phyloP scores from a whole-genome alignment of 805 yeast genomes.

The Candida ficus region DNA sequence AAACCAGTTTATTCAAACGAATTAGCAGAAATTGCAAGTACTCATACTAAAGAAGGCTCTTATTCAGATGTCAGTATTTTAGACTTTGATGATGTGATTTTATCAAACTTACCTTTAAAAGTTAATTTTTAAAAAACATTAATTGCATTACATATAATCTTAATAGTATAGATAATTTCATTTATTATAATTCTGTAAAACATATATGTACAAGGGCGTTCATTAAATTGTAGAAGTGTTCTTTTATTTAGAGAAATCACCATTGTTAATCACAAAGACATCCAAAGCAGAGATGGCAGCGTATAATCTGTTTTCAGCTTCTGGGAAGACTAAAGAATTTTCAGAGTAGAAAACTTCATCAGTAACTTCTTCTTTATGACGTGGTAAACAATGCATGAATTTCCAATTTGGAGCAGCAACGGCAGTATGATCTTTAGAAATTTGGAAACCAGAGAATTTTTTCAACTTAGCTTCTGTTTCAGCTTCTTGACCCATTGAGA shows the following conservation, averaged over 20 bases:
- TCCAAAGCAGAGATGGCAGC: conserved; percentile 95
- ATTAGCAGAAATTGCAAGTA: conserved; percentile 23
- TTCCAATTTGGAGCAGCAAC: conserved; percentile 69
- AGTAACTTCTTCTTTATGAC: conserved; percentile 90
- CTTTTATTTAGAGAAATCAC: conserved; percentile 37
- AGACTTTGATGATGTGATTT: conserved; percentile 5
- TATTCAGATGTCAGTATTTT: conserved; percentile 9
- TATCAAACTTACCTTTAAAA: conserved; percentile 9
- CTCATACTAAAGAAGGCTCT: conserved; percentile 9
- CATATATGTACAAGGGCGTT: too few relatives aligned
- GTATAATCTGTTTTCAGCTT: conserved; percentile 93
- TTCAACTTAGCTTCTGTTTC: conserved; percentile 66
- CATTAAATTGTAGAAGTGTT: not conserved
- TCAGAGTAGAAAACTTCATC: conserved; percentile 89
- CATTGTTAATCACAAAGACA: conserved; percentile 82
- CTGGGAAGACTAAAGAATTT: conserved; percentile 83
- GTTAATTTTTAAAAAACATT: conserved; percentile 19
- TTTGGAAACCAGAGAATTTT: conserved; percentile 85
- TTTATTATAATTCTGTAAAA: too few relatives aligned
- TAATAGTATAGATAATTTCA: too few relatives aligned
- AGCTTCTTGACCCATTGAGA: conserved; percentile 95
- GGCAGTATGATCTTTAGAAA: conserved; percentile 57
- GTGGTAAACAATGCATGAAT: conserved; percentile 97
- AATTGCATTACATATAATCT: too few relatives aligned
- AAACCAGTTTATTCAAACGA: conserved; percentile 51